phyloP scores from a whole-genome alignment of 768 basidiomycete genomes.

The Daedaleopsis nitida region DNA sequence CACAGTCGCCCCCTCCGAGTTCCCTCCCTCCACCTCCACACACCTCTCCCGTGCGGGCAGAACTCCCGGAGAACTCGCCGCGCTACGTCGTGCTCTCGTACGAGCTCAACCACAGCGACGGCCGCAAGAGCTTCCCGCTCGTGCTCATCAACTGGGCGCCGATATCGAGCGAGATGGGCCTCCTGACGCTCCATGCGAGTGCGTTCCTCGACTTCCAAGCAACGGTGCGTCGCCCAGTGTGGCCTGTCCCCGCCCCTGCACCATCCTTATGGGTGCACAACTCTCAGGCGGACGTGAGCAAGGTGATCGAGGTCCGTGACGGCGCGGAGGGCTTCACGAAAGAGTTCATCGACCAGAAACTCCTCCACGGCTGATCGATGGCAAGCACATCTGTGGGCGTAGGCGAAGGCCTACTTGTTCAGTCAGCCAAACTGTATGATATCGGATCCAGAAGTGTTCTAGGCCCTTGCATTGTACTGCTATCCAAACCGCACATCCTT shows the following conservation, averaged over 20 bases:
- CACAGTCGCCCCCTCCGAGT: neutral
- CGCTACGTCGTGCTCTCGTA: constrained; percentile 86
- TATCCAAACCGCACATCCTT: constrained; percentile 4
- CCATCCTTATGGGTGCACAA: neutral
- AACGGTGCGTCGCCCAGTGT: constrained; percentile 50
- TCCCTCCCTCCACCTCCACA: constrained; percentile 5
- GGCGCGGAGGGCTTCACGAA: constrained; percentile 82
- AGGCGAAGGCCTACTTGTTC: neutral
- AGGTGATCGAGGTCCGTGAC: constrained; percentile 80
- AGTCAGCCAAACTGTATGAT: neutral
- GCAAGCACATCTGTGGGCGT: neutral
- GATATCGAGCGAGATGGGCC: constrained; percentile 68
- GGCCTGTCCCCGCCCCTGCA: neutral
- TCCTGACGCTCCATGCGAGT: constrained; percentile 80
- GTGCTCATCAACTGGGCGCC: constrained; percentile 91
- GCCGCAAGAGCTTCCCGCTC: constrained; percentile 82
- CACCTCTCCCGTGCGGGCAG: constrained; percentile 39
- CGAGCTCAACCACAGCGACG: constrained; percentile 77
- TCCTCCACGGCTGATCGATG: constrained; percentile 32
- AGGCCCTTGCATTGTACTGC: neutral
- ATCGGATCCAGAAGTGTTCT: constrained; percentile 2
- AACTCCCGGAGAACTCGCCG: constrained; percentile 85
- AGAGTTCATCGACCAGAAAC: constrained; percentile 63
- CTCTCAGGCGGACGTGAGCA: constrained; percentile 69
- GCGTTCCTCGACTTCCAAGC: constrained; percentile 78